Evolutionary conservation across 345 rosid genomes (phyloP), one percentile per base, ranked within the genome.

Genomic region (Gynandropsis gynandra): DNA sequence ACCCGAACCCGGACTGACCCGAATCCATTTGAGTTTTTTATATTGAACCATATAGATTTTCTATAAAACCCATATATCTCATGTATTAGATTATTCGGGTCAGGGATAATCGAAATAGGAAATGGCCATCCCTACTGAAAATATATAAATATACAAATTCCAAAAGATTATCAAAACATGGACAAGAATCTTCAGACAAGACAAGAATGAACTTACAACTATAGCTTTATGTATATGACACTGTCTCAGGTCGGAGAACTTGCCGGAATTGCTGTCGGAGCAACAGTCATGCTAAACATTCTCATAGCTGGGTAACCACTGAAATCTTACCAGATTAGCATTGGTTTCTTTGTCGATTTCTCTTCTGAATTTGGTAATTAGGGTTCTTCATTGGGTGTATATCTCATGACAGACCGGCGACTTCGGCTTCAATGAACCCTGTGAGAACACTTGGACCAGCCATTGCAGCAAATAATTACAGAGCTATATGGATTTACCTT

Each of bases 181-280:
- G 29, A 5, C 29, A 24, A 24, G 29, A 24, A 24, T 24, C 29
- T 24, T 5, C 29, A 13, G 41, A 10, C 41, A 37, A 10, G 4
- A 9, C 8, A 10, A 10, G 15, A 37, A 2, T 37, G 41, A 37
- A 37, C 41, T 10, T 3, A 10, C 3, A 10, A 4, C 15, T 8
- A 2, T 10, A 8, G 3, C 8, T 10, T 37, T 37, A 1, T 13
- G 3, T 37, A 8, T 37, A 10, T 13, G 8, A 37, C 8, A n/a
- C n/a, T n/a, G 9, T 54, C 14, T 72, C 80, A 89, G 93, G 94
- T 83, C 27, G 93, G 95, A 17, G 95, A 83, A 67, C 59, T 89
- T 69, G 89, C 95, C 0, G 95, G 93, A 74, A 81, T 89, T 4
- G 95, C 95, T 4, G 95, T 83, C 1, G 97, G 97, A 72, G 97